Percentiles rank a stretch among this genome's conserved stretches.
Conservation (phyloP, 306 rosid genomes). For the Vachellia pachyceras region DNA sequence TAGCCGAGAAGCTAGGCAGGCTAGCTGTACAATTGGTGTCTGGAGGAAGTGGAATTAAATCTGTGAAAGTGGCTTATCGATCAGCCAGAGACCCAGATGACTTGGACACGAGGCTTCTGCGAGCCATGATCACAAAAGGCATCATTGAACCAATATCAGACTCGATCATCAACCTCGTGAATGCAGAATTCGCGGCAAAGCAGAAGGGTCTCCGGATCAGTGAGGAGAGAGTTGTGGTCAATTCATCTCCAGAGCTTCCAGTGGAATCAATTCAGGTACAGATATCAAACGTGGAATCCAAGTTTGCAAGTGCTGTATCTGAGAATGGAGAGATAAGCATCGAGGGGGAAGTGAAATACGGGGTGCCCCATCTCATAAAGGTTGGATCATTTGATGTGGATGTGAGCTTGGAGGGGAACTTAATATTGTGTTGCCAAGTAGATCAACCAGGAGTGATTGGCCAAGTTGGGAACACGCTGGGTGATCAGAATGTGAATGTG, state of each 20-base stretch:
- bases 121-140: conserved; percentile 83
- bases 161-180: conserved; percentile 62
- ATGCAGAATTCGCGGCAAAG: conserved; percentile 73
- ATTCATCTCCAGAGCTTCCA: conserved; percentile 59
- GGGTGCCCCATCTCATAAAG: conserved; percentile 56
- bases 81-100: conserved; percentile 62
- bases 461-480: conserved; percentile 63
- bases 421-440: conserved; percentile 66
- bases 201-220: conserved; percentile 68
- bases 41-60: conserved; percentile 63
- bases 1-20: conserved; percentile 73
- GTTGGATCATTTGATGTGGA: conserved; percentile 70
- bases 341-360: conserved; percentile 70
- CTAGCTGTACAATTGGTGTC: conserved; percentile 65
- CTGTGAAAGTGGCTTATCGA: conserved; percentile 60
- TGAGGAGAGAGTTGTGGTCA: conserved; percentile 55
- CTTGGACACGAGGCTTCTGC: conserved; percentile 73
- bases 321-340: conserved; percentile 58
- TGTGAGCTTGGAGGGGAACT: conserved; percentile 75
- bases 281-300: conserved; percentile 61
- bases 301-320: conserved; percentile 57
- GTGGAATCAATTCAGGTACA: conserved; percentile 60
- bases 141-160: conserved; percentile 67
- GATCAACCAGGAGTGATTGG: conserved; percentile 90
- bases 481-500: conserved; percentile 65